Conservation (phyloP, 164 flowering plant species). For the Saururus chinensis region DNA sequence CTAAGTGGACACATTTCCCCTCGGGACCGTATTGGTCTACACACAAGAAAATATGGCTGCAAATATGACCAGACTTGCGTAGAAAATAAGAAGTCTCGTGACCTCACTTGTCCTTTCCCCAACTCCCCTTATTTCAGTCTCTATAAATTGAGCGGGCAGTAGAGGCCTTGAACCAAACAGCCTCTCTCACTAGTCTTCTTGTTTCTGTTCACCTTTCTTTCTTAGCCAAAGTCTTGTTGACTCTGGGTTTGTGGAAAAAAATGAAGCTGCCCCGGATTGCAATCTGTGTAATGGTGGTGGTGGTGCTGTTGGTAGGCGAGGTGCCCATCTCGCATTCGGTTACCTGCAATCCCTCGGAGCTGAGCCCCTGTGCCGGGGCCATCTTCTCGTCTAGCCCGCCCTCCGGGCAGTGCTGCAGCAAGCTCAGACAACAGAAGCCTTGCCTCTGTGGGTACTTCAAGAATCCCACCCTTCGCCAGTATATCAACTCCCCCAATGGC, state of each 20-base stretch:
- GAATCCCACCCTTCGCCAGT: conserved; percentile 1
- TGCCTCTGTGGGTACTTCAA: conserved; percentile 6
- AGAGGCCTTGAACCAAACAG: too few species aligned
- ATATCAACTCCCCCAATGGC: conserved; percentile 1
- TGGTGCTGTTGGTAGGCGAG: not conserved
- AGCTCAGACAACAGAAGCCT: conserved; percentile 3
- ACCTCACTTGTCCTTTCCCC: too few species aligned
- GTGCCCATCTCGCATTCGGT: not conserved
- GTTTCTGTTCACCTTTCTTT: too few species aligned
- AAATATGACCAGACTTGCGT: too few species aligned
- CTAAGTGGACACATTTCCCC: too few species aligned
- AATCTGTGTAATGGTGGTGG: not conserved
- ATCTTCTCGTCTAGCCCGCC: not conserved
- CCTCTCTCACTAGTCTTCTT: too few species aligned
- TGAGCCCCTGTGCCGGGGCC: conserved; percentile 5
- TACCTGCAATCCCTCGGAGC: conserved; percentile 1
- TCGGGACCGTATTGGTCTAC: too few species aligned
- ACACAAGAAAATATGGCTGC: too few species aligned
- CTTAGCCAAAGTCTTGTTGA: too few species aligned
- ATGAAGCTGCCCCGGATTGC: not conserved
- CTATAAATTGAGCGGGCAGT: too few species aligned
- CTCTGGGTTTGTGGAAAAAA: not conserved
- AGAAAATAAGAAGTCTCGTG: too few species aligned
- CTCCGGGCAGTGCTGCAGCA: conserved; percentile 1
- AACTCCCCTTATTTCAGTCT: too few species aligned